phyloP scores from a whole-genome alignment of 2,329 filamentous ascomycete species.

The Ascochyta koolunga region DNA sequence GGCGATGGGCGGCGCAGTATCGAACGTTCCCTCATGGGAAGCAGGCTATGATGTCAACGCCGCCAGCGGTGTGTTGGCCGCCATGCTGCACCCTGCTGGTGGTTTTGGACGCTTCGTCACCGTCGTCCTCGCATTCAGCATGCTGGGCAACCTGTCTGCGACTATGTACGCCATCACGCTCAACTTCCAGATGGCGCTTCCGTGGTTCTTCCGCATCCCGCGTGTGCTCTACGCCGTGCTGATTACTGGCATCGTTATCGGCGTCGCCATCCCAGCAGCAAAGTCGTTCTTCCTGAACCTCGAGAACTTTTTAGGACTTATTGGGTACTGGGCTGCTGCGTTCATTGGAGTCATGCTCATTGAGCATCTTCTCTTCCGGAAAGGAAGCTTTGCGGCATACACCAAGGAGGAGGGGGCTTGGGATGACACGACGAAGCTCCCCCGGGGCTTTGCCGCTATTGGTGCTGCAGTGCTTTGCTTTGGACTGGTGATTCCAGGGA shows the following conservation, averaged over 20 bases:
- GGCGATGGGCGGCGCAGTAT: constrained; percentile 66
- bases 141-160: constrained; percentile 65
- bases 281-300: constrained; percentile 63
- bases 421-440: constrained; percentile 49
- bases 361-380: constrained; percentile 50
- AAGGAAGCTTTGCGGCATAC: constrained; percentile 37
- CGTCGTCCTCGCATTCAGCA: constrained; percentile 59
- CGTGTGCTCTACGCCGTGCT: constrained; percentile 64
- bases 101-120: constrained; percentile 68
- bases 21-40: constrained; percentile 61
- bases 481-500: constrained; percentile 62
- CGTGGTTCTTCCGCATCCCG: constrained; percentile 61
- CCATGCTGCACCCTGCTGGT: constrained; percentile 63
- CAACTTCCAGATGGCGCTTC: constrained; percentile 68
- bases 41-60: constrained; percentile 60
- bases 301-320: constrained; percentile 46
- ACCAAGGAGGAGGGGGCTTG: constrained; percentile 49
- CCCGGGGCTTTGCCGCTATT: constrained; percentile 51
- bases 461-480: constrained; percentile 48
- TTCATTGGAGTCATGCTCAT: constrained; percentile 41
- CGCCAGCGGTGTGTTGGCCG: constrained; percentile 65
- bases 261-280: constrained; percentile 62
- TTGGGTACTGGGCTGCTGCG: constrained; percentile 46
- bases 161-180: constrained; percentile 68
- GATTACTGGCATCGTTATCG: constrained; percentile 65